Base-by-base conservation (phyloP, 805 yeast genomes). In the Metschnikowia cerradonensis region DNA sequence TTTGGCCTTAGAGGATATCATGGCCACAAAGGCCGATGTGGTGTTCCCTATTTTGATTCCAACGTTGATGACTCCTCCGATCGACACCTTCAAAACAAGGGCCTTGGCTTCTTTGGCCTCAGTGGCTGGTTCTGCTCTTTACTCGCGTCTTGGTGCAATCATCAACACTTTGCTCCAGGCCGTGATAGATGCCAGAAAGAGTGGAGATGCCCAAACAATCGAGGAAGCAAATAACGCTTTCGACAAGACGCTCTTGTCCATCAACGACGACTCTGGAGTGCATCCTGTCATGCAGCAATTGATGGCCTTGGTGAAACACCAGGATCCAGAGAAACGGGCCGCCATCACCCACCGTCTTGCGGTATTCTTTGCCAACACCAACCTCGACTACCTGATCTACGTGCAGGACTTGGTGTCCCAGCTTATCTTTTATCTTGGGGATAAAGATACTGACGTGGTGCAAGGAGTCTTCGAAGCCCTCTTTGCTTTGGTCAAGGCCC, bases 31-130 rank as follows among this genome's bases (percentile, higher is more conserved):
- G 62, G 79, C 97, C 6, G 95, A 89, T 52, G 85, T 88, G 3
- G 88, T 95, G 50, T 90, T 95, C 90, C 97, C 98, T 45, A 86
- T 89, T 44, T 79, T 94, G 64, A 78, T 92, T 52, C 97, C 98
- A 41, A 81, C 96, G 0, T 77, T 94, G 63, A 75, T 92, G 63
- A 67, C 82, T 5, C 84, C 90, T 6, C 97, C 97, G 14, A 83
- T 91, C 49, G 89, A 88, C 58, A 75, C 82, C 0, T 84, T 84
- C 72, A 89, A 90, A 70, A 96, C 96, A n/a, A 77, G 80, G 49
- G 96, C 97, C 3, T 73, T 91, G 52, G 89, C 94, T 22, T 82
- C 95, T 0, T 77, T 91, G 65, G 95, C 96, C 0, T 83, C 88
- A 47, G 97, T 89, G 45, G 96, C 97, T 22, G 97, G 97, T 23